Evolutionary conservation across 192 early-diverging fungal species (phyloP), one percentile per base, ranked within the genome.

Genomic region (Jimgerdemannia flammicorona): DNA sequence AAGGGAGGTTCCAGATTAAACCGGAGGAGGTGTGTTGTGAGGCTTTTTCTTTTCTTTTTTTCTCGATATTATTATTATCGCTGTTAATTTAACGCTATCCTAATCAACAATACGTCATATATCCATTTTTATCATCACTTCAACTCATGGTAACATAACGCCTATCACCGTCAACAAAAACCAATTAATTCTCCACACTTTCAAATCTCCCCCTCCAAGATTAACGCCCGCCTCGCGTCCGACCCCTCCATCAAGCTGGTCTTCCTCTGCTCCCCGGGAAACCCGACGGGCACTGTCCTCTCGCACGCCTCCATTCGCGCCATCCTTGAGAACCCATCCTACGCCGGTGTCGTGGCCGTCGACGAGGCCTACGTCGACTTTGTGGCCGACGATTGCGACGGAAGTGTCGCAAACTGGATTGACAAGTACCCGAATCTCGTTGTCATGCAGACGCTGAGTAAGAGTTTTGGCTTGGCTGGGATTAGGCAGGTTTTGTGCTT

Each of bases 311-410:
- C 93, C 66, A 91, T 97, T 49, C 71, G 79, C 42, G 75, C 80
- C 18, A 79, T 97, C 4, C 81, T 97, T 6, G 88, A 93, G 29
- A 86, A 86, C 77, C 83, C 85, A 49, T 86, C 85, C 63, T 96
- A 87, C 80, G 86, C 86, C 20, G 97, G 97, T 3, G 76, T 99
- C n/a, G 96, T 99, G 3, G 93, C 94, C 10, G 91, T 99, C 2
- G 98, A 99, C 86, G 98, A 99, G 81, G 98, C 98, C 3, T 99
- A 99, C 80, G 91, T 99, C 40, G 98, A 99, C 82, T 99, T 99
- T 86, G 88, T 93, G 72, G 87, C 89, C 40, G 66, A 84, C 11
- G 76, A 64, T 54, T 84, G 85, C 42, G 89, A 90, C 20, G 88
- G 87, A n/a, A 90, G 92, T 11, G 91, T 93, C 4, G 94, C 93